phyloP scores from a whole-genome alignment of 2,329 filamentous ascomycete genomes.

The Keithomyces neogunnii region DNA sequence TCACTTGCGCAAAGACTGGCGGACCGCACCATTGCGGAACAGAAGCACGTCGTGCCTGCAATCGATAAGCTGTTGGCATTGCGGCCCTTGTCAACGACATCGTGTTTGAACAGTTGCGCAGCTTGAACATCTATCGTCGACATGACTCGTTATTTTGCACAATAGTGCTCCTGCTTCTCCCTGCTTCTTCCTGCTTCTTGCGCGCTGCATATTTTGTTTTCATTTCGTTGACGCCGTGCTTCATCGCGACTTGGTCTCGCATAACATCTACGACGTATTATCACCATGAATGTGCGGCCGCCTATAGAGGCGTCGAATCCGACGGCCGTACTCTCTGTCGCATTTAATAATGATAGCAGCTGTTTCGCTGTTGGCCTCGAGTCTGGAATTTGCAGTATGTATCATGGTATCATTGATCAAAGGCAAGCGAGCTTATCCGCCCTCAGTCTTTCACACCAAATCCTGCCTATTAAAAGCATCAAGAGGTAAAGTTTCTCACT shows the following conservation, averaged over 20 bases:
- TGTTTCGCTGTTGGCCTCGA: conserved; percentile 85
- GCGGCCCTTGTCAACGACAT: too few relatives aligned
- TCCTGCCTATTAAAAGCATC: conserved; percentile 59
- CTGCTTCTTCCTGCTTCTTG: background rate
- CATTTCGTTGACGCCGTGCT: background rate
- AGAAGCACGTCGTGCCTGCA: too few relatives aligned
- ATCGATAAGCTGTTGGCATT: too few relatives aligned
- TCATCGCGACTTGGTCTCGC: background rate
- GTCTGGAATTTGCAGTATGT: conserved; percentile 73
- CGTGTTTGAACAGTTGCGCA: background rate
- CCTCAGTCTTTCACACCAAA: conserved; percentile 61
- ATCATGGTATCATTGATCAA: background rate
- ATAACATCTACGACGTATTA: conserved; percentile 14
- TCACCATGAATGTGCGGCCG: conserved; percentile 76
- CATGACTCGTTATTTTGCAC: background rate
- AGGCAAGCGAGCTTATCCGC: background rate
- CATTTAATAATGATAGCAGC: conserved; percentile 77
- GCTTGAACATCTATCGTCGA: background rate
- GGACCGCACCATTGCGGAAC: too few relatives aligned
- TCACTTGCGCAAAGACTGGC: too few relatives aligned
- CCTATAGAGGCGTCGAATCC: conserved; percentile 71
- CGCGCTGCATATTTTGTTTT: too few relatives aligned
- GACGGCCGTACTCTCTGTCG: conserved; percentile 69
- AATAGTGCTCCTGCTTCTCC: background rate
- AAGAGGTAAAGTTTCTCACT: conserved; percentile 25